Conservation (phyloP, 495 filamentous ascomycete species). For the Neurospora sp. region DNA sequence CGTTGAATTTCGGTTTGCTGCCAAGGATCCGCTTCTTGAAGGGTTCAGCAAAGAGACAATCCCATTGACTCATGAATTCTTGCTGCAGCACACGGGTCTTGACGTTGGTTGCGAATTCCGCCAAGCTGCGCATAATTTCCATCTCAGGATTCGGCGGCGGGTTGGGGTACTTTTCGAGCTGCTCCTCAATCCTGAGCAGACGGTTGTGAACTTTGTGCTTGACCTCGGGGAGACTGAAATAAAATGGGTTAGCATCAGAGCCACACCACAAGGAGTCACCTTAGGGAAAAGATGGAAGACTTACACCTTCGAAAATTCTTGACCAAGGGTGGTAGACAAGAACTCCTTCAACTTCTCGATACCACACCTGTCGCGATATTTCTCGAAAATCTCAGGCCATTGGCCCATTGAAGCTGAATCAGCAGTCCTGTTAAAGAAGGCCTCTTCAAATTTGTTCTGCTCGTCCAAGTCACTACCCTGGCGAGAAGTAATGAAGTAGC, state of each 20-base stretch:
- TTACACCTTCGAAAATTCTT: slow-evolving; percentile 46
- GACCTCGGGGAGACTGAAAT: slow-evolving; percentile 50
- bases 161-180: slow-evolving; percentile 44
- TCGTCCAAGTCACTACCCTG: slow-evolving; percentile 36
- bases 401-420: slow-evolving; percentile 16
- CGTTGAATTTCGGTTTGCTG: slow-evolving; percentile 33
- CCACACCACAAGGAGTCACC: no score
- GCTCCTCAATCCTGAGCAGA: slow-evolving; percentile 31
- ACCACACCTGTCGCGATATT: slow-evolving; percentile 46
- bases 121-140: slow-evolving; percentile 32
- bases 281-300: slow-evolving; percentile 34
- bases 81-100: slow-evolving; percentile 24
- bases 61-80: slow-evolving; percentile 18
- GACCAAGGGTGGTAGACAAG: slow-evolving; percentile 42
- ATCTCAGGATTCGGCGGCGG: slow-evolving; percentile 42
- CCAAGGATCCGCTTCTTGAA: slow-evolving; percentile 27
- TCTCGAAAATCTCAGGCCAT: slow-evolving; percentile 37
- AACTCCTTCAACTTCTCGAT: slow-evolving; percentile 43
- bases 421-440: slow-evolving; percentile 42
- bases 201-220: slow-evolving; percentile 45
- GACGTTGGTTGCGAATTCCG: slow-evolving; percentile 29
- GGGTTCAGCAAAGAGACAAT: slow-evolving; percentile 16
- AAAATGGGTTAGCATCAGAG: no score
- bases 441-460: slow-evolving; percentile 46
- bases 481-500: slow-evolving; percentile 52